phyloP scores from a whole-genome alignment of 1,139 yeast genomes.

The Casaregolazyma lundiana region DNA sequence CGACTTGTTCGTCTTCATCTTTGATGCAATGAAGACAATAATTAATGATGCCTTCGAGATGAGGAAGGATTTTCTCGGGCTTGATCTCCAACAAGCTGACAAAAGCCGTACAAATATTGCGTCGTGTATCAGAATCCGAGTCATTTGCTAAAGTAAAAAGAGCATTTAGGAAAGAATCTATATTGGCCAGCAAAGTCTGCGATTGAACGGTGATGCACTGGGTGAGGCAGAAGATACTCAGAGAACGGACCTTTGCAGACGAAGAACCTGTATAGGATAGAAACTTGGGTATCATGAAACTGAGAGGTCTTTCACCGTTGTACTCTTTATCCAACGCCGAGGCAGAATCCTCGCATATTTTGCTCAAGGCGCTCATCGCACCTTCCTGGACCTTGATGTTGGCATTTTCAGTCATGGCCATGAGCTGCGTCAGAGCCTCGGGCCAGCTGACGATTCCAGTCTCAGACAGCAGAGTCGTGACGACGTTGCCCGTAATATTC shows the following conservation, averaged over 20 bases:
- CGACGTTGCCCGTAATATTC: conserved; percentile 85
- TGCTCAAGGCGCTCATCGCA: conserved; percentile 75
- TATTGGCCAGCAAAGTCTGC: conserved; percentile 56
- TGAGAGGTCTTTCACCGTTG: conserved; percentile 65
- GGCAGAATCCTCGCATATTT: conserved; percentile 83
- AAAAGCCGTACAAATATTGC: conserved; percentile 76
- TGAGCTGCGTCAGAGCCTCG: conserved; percentile 59
- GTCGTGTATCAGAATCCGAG: conserved; percentile 54
- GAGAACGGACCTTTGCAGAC: conserved; percentile 54
- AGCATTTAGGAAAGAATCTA: conserved; percentile 61
- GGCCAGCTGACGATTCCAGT: conserved; percentile 76
- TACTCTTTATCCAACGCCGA: conserved; percentile 53
- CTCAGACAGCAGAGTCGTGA: conserved; percentile 73
- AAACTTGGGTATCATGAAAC: conserved; percentile 61
- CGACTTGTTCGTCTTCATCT: conserved; percentile 64
- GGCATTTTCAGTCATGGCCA: conserved; percentile 49
- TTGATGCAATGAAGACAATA: conserved; percentile 80
- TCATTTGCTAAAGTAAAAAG: conserved; percentile 56
- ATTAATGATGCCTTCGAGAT: conserved; percentile 76
- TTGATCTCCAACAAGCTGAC: conserved; percentile 67
- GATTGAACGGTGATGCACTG: conserved; percentile 68
- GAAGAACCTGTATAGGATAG: conserved; percentile 42
- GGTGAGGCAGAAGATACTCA: conserved; percentile 67
- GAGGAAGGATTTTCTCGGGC: conserved; percentile 77
- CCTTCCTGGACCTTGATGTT: conserved; percentile 52